Conservation (phyloP, 441 rosid species). For the Omphalea diandra region DNA sequence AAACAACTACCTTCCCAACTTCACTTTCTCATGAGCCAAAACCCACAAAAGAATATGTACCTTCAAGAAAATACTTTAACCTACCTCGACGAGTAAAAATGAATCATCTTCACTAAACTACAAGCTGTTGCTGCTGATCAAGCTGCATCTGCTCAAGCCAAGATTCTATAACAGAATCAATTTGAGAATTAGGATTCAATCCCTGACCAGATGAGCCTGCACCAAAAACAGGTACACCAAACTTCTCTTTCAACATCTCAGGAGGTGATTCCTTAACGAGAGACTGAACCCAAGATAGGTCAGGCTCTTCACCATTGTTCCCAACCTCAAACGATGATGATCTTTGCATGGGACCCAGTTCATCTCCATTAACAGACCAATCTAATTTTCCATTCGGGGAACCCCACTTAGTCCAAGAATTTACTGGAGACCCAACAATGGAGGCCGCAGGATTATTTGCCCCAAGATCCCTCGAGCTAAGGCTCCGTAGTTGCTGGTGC, state of each 20-base stretch:
- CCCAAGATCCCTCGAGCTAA: slow-evolving; percentile 45
- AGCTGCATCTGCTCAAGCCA: slow-evolving; percentile 62
- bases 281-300: slow-evolving; percentile 51
- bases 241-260: slow-evolving; percentile 39
- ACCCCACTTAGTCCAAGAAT: slow-evolving; percentile 49
- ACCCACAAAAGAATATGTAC: slow-evolving; percentile 27
- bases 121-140: slow-evolving; percentile 40
- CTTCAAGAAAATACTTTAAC: slow-evolving; percentile 13
- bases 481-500: slow-evolving; percentile 45
- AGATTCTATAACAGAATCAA: slow-evolving; percentile 39
- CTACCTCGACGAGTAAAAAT: slow-evolving; percentile 15
- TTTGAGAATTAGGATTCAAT: slow-evolving; percentile 30
- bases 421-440: slow-evolving; percentile 37
- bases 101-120: slow-evolving; percentile 28
- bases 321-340: slow-evolving; percentile 39
- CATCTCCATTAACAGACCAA: slow-evolving; percentile 45
- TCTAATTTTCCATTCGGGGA: slow-evolving; percentile 49
- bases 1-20: slow-evolving; percentile 9
- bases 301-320: slow-evolving; percentile 46
- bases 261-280: slow-evolving; percentile 59
- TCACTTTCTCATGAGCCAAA: slow-evolving; percentile 17
- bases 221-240: slow-evolving; percentile 19
- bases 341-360: slow-evolving; percentile 30
- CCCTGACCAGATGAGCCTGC: slow-evolving; percentile 32
- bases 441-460: slow-evolving; percentile 22